Conservation (phyloP, 768 basidiomycete species). For the Lactarius psammicola region DNA sequence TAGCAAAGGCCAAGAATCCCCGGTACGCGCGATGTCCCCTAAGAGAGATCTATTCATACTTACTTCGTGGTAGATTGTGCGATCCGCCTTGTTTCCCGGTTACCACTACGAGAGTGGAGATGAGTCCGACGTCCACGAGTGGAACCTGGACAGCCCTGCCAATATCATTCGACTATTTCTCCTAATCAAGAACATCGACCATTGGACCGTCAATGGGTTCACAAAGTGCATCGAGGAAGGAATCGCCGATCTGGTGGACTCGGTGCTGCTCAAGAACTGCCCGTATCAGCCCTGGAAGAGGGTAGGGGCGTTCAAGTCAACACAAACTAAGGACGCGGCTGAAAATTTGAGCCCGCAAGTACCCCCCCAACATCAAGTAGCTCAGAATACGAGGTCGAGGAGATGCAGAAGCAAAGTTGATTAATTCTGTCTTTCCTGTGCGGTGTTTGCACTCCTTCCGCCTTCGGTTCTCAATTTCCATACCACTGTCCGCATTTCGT, state of each 20-base stretch:
- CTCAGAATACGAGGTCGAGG: conserved; percentile 9
- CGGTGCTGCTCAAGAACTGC: conserved; percentile 36
- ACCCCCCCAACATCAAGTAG: conserved; percentile 6
- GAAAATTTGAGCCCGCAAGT: conserved; percentile 37
- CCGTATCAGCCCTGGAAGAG: conserved; percentile 51
- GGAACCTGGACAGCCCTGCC: conserved; percentile 45
- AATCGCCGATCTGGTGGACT: conserved; percentile 39
- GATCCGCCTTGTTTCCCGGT: conserved; percentile 49
- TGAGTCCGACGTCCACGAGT: conserved; percentile 44
- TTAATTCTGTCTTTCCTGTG: not conserved
- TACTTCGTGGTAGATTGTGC: conserved; percentile 39
- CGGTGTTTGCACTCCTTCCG: too few relatives aligned
- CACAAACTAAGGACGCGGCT: conserved; percentile 31
- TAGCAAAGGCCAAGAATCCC: conserved; percentile 9
- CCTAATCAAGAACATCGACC: conserved; percentile 52
- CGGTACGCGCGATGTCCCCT: conserved; percentile 6
- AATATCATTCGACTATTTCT: conserved; percentile 52
- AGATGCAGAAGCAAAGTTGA: conserved; percentile 14
- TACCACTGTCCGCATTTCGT: too few relatives aligned
- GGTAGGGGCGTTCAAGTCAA: conserved; percentile 32
- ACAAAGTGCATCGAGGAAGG: conserved; percentile 41
- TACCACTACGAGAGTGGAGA: conserved; percentile 25
- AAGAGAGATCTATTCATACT: not conserved
- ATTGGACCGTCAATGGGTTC: conserved; percentile 49
- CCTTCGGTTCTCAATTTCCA: too few relatives aligned